A percentile compares a stretch with the other conserved stretches of the same genome.
phyloP scores from a whole-genome alignment of 164 flowering plant species.

The Chloranthus sessilifolius region DNA sequence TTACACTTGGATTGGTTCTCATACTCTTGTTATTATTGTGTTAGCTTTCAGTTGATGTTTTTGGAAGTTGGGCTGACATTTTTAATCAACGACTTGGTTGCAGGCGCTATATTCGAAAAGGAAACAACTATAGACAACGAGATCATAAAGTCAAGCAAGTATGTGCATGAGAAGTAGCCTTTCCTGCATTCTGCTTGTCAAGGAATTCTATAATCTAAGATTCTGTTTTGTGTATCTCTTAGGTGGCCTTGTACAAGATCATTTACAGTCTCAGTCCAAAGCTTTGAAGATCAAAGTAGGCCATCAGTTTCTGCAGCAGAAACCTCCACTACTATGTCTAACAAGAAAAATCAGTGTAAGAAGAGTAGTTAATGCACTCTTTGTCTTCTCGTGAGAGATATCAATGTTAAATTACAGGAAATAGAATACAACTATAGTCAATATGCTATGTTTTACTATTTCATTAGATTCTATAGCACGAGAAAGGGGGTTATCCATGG shows the following conservation, averaged over 20 bases:
- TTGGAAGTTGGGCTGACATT: too few relatives aligned
- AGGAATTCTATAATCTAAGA: slow-evolving; percentile 1
- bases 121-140: slow-evolving; percentile 29
- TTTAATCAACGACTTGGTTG: neutral
- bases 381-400: too few relatives aligned
- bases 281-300: slow-evolving; percentile 34
- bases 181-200: neutral
- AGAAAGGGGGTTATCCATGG: too few relatives aligned
- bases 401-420: too few relatives aligned
- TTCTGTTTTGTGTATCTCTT: neutral
- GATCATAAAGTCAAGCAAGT: slow-evolving; percentile 56
- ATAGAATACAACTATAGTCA: too few relatives aligned
- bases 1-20: neutral
- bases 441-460: too few relatives aligned
- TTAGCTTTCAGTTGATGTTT: neutral
- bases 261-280: slow-evolving; percentile 36
- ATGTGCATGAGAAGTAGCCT: slow-evolving; percentile 3
- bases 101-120: slow-evolving; percentile 42
- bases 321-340: slow-evolving; percentile 17
- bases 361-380: too few relatives aligned
- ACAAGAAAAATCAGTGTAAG: slow-evolving; percentile 26
- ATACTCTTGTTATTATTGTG: neutral
- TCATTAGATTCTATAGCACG: too few relatives aligned
- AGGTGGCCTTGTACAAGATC: slow-evolving; percentile 57
- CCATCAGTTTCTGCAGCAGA: slow-evolving; percentile 25